A percentile compares a stretch with the other conserved stretches of the same genome.
Evolutionary conservation across 768 basidiomycete genomes (phyloP).

Genomic region (Russula ochroleuca): DNA sequence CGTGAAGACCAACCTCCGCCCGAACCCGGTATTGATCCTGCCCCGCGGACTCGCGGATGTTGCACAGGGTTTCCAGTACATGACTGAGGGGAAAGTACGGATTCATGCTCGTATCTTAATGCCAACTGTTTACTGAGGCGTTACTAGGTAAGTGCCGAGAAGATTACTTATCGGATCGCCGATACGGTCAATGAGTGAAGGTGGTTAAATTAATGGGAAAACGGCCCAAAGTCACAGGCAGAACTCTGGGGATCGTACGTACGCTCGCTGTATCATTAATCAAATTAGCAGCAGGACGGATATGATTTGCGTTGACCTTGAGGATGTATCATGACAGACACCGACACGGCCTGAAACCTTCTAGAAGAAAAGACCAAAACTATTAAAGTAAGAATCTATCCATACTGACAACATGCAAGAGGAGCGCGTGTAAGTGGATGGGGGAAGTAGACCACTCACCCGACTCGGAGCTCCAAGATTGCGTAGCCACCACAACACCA

Average conservation of each 20-base stretch:
- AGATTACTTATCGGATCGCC: constrained; percentile 19
- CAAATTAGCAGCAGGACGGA: neutral
- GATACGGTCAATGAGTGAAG: constrained; percentile 19
- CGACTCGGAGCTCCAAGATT: no score
- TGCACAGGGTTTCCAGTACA: constrained; percentile 19
- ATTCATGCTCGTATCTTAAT: neutral
- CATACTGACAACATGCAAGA: no score
- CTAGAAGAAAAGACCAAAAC: no score
- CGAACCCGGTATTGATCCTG: constrained; percentile 13
- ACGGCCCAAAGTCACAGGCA: no score
- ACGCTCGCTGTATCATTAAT: neutral
- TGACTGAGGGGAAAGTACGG: constrained; percentile 24
- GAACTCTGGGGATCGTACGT: neutral
- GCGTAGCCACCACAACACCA: no score
- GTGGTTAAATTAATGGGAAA: no score
- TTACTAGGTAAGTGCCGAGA: constrained; percentile 21
- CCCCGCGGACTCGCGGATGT: constrained; percentile 24
- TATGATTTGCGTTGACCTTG: neutral
- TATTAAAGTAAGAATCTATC: no score
- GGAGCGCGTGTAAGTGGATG: no score
- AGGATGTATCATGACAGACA: no score
- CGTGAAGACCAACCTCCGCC: constrained; percentile 14
- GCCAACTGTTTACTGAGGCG: neutral
- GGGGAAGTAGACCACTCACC: no score
- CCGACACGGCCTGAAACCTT: no score